A percentile compares a stretch with the other conserved stretches of the same genome.
Evolutionary conservation across 2,329 filamentous ascomycete species (phyloP).

Genomic region (Xylaria digitata): DNA sequence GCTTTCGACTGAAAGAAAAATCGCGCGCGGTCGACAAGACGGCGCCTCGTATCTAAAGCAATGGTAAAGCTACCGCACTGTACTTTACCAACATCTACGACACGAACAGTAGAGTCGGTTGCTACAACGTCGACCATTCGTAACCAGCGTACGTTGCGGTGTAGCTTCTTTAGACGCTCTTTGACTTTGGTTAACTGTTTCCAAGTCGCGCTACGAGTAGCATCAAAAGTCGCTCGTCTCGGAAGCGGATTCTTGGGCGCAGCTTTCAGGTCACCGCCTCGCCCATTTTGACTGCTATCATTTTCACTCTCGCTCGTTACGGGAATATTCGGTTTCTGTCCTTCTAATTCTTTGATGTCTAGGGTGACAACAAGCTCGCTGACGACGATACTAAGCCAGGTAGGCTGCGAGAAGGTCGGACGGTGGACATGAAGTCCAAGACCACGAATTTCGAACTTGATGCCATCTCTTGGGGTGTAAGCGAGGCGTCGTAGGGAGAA

Average conservation of each 20-base stretch:
- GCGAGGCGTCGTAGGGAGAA: conserved; percentile 90
- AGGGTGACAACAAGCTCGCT: conserved; percentile 87
- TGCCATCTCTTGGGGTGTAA: conserved; percentile 88
- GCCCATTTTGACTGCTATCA: conserved; percentile 38
- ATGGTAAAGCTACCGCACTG: conserved; percentile 87
- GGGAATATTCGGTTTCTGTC: conserved; percentile 55
- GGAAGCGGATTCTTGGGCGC: conserved; percentile 47
- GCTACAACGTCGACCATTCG: conserved; percentile 89
- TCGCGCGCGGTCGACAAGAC: conserved; percentile 89
- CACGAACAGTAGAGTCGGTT: conserved; percentile 78
- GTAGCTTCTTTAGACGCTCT: conserved; percentile 85
- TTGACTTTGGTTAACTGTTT: conserved; percentile 80
- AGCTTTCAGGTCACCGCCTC: conserved; percentile 40
- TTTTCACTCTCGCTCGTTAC: conserved; percentile 45
- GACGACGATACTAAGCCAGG: conserved; percentile 91
- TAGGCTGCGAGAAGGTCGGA: conserved; percentile 96
- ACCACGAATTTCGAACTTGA: conserved; percentile 89
- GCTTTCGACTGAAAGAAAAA: conserved; percentile 85
- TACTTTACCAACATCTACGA: conserved; percentile 84
- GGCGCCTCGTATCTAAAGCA: conserved; percentile 88
- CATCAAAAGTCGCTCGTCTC: conserved; percentile 47
- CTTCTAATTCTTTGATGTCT: conserved; percentile 75
- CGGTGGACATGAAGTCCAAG: conserved; percentile 89
- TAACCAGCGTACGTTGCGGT: conserved; percentile 88
- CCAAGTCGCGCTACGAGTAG: conserved; percentile 79